Conservation (phyloP, 1,139 yeast species). For the Suhomyces yuchorum region DNA sequence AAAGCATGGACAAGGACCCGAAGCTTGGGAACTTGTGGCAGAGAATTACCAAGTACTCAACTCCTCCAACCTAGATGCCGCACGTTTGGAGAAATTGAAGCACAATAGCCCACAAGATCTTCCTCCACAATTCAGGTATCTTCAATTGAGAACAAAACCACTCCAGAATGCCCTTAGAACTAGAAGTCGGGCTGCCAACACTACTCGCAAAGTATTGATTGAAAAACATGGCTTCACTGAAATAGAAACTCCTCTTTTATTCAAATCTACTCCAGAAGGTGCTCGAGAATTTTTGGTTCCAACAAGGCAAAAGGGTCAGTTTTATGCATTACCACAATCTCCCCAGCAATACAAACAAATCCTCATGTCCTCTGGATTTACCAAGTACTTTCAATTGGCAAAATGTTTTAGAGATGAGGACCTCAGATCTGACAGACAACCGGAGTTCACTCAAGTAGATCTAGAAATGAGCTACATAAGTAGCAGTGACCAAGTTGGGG, state of each 20-base stretch:
- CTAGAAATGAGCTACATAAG: conserved; percentile 87
- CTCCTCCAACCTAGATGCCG: conserved; percentile 64
- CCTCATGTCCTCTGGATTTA: conserved; percentile 90
- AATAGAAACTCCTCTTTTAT: conserved; percentile 88
- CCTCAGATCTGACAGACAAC: conserved; percentile 91
- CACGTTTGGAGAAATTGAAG: conserved; percentile 67
- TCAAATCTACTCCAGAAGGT: conserved; percentile 97
- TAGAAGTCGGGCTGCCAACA: conserved; percentile 62
- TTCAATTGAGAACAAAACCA: conserved; percentile 69
- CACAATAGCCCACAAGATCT: conserved; percentile 51
- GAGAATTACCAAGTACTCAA: conserved; percentile 59
- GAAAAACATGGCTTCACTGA: conserved; percentile 63
- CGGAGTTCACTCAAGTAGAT: conserved; percentile 95
- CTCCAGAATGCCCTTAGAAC: conserved; percentile 61
- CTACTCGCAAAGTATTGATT: conserved; percentile 53
- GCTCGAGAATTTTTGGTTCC: conserved; percentile 96
- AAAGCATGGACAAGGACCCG: conserved; percentile 4
- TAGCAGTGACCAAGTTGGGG: conserved; percentile 63
- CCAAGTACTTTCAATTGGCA: conserved; percentile 86
- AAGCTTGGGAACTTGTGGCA: conserved; percentile 59
- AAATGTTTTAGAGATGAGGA: conserved; percentile 96
- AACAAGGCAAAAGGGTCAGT: conserved; percentile 61
- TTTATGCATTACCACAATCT: conserved; percentile 93
- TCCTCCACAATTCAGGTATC: conserved; percentile 79
- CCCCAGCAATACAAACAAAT: conserved; percentile 97